Conservation (phyloP, 1,284 basidiomycete genomes). For the Rhodotorula glutinis region DNA sequence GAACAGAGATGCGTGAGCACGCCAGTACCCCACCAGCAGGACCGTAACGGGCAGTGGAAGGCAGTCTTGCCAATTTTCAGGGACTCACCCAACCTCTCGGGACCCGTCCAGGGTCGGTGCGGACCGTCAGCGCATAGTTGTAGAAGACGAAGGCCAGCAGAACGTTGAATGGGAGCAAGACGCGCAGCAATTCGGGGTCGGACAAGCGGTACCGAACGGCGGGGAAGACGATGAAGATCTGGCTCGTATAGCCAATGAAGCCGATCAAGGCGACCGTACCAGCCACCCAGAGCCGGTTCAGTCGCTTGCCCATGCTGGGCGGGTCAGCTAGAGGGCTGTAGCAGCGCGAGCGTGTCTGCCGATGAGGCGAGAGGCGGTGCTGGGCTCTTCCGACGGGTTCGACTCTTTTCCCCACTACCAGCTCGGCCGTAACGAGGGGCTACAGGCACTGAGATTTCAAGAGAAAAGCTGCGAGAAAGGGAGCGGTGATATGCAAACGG, state of each 20-base stretch:
- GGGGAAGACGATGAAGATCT: constrained; percentile 86
- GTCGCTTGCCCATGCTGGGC: constrained; percentile 13
- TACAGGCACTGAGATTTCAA: neutral
- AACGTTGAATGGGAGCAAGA: constrained; percentile 61
- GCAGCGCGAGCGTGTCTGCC: neutral
- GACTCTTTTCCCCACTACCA: too few species aligned
- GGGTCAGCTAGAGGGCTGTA: neutral
- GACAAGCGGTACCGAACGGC: constrained; percentile 63
- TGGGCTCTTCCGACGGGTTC: neutral
- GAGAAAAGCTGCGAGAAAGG: too few species aligned
- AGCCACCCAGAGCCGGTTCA: constrained; percentile 43
- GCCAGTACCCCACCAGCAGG: neutral
- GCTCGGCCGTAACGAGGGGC: too few species aligned
- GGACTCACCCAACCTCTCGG: constrained; percentile 71
- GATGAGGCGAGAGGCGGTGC: constrained; percentile 1
- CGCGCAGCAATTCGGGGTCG: constrained; percentile 65
- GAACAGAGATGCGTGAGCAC: neutral
- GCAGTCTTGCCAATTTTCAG: neutral
- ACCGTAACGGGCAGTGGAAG: neutral
- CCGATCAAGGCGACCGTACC: constrained; percentile 72
- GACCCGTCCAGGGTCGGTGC: constrained; percentile 77
- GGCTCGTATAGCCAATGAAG: constrained; percentile 83
- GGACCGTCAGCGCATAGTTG: constrained; percentile 80
- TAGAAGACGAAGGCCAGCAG: constrained; percentile 73
- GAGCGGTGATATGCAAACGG: too few species aligned